phyloP scores from a whole-genome alignment of 106 monocot species.

The Gastrodia elata region DNA sequence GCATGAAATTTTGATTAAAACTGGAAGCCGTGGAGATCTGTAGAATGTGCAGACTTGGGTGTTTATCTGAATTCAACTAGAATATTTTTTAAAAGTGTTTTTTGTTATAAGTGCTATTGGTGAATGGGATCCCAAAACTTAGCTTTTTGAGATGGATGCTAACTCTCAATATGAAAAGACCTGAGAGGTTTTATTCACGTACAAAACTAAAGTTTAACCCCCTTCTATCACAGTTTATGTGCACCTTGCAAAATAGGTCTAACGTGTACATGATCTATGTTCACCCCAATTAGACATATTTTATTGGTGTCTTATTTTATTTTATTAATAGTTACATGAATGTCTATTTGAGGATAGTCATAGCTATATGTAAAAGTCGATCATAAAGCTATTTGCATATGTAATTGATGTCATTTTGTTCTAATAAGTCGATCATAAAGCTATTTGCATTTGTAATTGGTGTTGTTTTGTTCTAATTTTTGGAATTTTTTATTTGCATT shows the following conservation, averaged over 20 bases:
- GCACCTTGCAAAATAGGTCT: not conserved
- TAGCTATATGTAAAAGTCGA: too few relatives aligned
- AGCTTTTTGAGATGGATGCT: not conserved
- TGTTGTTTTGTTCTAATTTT: too few relatives aligned
- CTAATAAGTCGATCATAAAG: too few relatives aligned
- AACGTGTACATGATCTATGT: not conserved
- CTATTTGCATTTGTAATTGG: too few relatives aligned
- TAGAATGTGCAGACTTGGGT: not conserved
- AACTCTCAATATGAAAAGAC: not conserved
- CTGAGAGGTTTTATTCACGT: not conserved
- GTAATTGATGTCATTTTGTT: too few relatives aligned
- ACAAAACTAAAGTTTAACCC: not conserved
- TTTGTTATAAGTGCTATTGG: not conserved
- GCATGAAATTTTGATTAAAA: not conserved
- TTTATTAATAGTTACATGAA: too few relatives aligned
- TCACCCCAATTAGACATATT: too few relatives aligned
- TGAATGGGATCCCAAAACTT: not conserved
- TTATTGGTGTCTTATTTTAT: too few relatives aligned
- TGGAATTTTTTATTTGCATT: too few relatives aligned
- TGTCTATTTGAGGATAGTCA: too few relatives aligned
- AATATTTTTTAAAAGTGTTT: not conserved
- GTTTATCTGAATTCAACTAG: not conserved
- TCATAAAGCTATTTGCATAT: too few relatives aligned
- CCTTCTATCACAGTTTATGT: not conserved
- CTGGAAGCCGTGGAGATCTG: not conserved